A percentile compares a stretch with the other conserved stretches of the same genome.
These are phyloP conservation scores for Ceratobasidium sp. DNA, from an alignment of 1,284 basidiomycete genomes.

Conservation along the genomic window DNA sequence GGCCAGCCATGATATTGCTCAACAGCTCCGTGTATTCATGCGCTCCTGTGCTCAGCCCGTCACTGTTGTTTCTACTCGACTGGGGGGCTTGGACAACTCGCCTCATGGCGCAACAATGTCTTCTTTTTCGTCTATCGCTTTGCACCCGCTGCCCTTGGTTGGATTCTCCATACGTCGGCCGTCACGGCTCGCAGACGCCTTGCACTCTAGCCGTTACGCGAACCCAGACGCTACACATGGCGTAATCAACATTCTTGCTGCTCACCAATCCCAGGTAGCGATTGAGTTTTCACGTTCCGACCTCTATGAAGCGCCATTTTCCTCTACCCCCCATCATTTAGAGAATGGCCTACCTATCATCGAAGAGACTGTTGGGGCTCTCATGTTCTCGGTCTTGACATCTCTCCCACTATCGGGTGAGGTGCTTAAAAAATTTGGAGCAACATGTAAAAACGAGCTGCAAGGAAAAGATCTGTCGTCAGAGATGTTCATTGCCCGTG, in stretches of 20 bases:
- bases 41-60: constrained; percentile 38
- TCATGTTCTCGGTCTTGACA: constrained; percentile 61
- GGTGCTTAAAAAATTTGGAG: constrained; percentile 41
- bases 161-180: constrained; percentile 89
- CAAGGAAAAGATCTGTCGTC: constrained; percentile 9
- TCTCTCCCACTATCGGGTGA: constrained; percentile 44
- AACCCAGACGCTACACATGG: constrained; percentile 54
- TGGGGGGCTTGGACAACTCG: constrained; percentile 24
- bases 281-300: constrained; percentile 69
- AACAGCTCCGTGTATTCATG: constrained; percentile 23
- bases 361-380: constrained; percentile 62
- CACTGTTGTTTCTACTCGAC: constrained; percentile 21
- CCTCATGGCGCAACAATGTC: constrained; percentile 89
- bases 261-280: constrained; percentile 63
- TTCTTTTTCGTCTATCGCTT: constrained; percentile 88
- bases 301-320: constrained; percentile 65
- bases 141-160: constrained; percentile 85
- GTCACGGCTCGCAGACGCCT: constrained; percentile 77
- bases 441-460: constrained; percentile 2
- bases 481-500: constrained; percentile 38
- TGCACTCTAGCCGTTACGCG: constrained; percentile 53
- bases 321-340: constrained; percentile 52
- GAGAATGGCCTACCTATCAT: constrained; percentile 65
- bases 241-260: constrained; percentile 73
- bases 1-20: background rate